phyloP scores from a whole-genome alignment of 2,329 filamentous ascomycete genomes.

The Rutstroemia sp. region DNA sequence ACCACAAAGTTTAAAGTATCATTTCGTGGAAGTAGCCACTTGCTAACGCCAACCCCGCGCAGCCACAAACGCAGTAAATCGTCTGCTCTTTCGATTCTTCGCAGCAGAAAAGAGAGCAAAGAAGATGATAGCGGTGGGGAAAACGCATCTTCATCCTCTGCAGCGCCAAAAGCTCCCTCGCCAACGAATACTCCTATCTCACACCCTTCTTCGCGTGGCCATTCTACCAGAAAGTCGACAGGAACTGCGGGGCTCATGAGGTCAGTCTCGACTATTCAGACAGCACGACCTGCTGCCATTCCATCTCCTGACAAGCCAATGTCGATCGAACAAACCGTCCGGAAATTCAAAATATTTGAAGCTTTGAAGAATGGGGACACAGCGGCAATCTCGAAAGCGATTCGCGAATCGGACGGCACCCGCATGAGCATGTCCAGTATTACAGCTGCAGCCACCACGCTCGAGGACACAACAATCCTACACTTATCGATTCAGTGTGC shows the following conservation, averaged over 20 bases:
- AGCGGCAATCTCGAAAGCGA: conserved; percentile 77
- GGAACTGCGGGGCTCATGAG: conserved; percentile 25
- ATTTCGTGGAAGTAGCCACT: not conserved
- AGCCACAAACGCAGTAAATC: conserved; percentile 45
- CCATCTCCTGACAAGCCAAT: conserved; percentile 26
- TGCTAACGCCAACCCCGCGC: not conserved
- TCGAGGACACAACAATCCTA: conserved; percentile 83
- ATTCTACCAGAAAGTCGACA: conserved; percentile 23
- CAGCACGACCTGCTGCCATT: conserved; percentile 13
- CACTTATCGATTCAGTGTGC: conserved; percentile 95
- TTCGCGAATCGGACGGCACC: conserved; percentile 51
- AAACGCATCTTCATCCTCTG: conserved; percentile 17
- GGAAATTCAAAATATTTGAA: conserved; percentile 91
- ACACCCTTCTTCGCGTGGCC: conserved; percentile 19
- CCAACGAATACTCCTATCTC: conserved; percentile 17
- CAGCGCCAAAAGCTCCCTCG: conserved; percentile 22
- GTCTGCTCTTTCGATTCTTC: conserved; percentile 45
- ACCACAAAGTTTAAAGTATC: not conserved
- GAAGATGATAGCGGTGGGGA: conserved; percentile 28
- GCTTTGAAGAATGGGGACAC: conserved; percentile 86
- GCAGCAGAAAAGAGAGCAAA: conserved; percentile 35
- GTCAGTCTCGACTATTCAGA: conserved; percentile 10
- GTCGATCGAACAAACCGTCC: conserved; percentile 85
- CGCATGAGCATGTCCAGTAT: conserved; percentile 38
- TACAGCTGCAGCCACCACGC: conserved; percentile 30